phyloP scores from a whole-genome alignment of 768 basidiomycete species.

The Steccherinum ochraceum region DNA sequence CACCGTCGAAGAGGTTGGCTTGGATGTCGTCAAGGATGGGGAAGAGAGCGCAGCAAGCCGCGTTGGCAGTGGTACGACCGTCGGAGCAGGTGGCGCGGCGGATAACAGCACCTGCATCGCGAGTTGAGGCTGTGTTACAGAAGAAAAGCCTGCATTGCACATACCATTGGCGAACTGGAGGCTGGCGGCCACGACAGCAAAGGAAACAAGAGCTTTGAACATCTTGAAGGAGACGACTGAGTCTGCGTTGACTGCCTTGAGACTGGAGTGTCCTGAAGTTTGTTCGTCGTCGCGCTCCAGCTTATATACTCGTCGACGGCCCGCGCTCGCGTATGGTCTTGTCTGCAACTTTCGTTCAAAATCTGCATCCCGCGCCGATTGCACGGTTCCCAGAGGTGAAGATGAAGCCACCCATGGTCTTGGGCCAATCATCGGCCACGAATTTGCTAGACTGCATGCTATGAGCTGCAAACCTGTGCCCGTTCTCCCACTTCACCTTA shows the following conservation, averaged over 20 bases:
- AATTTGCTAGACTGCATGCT: too few species aligned
- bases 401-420: too few species aligned
- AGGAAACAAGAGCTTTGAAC: neutral
- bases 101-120: neutral
- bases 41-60: constrained; percentile 26
- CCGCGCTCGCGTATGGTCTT: too few species aligned
- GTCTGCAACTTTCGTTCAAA: too few species aligned
- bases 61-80: constrained; percentile 22
- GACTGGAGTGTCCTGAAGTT: neutral
- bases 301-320: neutral
- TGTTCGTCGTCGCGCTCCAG: neutral
- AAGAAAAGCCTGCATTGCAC: neutral
- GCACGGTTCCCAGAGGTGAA: too few species aligned
- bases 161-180: neutral
- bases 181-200: neutral
- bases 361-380: too few species aligned
- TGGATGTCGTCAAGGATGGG: constrained; percentile 25
- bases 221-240: neutral
- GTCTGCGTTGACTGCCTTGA: neutral
- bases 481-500: too few species aligned
- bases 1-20: constrained; percentile 21
- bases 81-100: constrained; percentile 22
- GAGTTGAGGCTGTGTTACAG: neutral
- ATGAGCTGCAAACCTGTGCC: too few species aligned
- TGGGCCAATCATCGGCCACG: too few species aligned